Evolutionary conservation across 495 filamentous ascomycete species (phyloP).

Genomic region (Rusavskia elegans): DNA sequence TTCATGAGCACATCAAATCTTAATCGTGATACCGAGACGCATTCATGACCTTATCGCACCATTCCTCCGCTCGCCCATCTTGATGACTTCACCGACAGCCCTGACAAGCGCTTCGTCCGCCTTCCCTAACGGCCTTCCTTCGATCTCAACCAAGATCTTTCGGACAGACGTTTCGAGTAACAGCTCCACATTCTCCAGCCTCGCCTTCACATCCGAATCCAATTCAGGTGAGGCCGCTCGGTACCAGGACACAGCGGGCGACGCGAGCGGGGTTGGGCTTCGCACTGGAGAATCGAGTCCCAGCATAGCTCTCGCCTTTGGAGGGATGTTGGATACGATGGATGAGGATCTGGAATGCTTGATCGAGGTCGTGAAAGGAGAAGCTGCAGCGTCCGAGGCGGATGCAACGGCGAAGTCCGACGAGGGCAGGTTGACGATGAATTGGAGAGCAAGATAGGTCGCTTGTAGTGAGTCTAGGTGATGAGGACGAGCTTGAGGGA

Average conservation of each 20-base stretch:
- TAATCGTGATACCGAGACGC: not conserved
- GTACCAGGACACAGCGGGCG: not conserved
- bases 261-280: not conserved
- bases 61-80: not conserved
- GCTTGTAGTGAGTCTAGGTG: slow-evolving; percentile 8
- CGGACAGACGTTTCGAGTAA: not conserved
- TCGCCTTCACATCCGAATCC: not conserved
- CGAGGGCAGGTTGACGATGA: not conserved
- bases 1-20: too few relatives aligned
- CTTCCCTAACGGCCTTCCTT: not conserved
- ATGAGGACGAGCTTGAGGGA: slow-evolving; percentile 3
- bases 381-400: not conserved
- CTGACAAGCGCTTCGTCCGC: not conserved
- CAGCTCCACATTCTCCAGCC: not conserved
- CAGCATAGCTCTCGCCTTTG: slow-evolving; percentile 1
- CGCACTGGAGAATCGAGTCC: not conserved
- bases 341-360: not conserved
- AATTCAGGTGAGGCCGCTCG: not conserved
- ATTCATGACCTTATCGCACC: not conserved
- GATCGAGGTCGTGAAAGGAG: not conserved
- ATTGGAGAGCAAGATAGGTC: slow-evolving; percentile 5
- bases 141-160: not conserved
- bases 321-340: not conserved
- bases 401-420: not conserved
- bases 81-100: slow-evolving; percentile 1